Evolutionary conservation across 805 yeast genomes (phyloP), one percentile per base, ranked within the genome.

Genomic region (Spathaspora sp.): DNA sequence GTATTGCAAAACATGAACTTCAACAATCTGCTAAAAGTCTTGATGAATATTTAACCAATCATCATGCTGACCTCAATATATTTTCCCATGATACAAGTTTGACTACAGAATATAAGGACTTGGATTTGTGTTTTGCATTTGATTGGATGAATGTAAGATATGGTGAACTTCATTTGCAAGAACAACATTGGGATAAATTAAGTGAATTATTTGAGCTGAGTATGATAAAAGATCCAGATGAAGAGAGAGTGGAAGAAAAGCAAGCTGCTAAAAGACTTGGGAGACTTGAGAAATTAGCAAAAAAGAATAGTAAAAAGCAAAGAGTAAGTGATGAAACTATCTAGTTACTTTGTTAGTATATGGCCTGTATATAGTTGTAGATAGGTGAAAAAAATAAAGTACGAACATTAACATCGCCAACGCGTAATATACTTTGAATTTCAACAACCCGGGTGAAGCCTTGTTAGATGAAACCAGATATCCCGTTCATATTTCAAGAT

Each of bases 71-170:
- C 5, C 60, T 66, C 10, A 73, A 71, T 52, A 63, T 72, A 4
- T 63, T 64, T 50, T 35, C 48, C 3, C n/a, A 20, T 10, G 46
- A 52, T 23, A 49, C 51, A 18, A 48, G 47, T 1, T 20, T 28
- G 3, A 45, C 12, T 10, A 50, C 51, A 23, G 55, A 51, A 18
- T 69, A 64, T 46, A 64, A 63, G 19, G 70, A 72, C 31, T 48
- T 73, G 50, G 66, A 70, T 17, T 63, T 72, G 12, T 65, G 75
- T 45, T 73, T 66, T 57, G 78, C 77, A 1, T 72, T 66, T 53
- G 79, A 75, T 57, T 57, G 65, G 52, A 70, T 73, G 72, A 66
- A 61, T 32, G 57, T 72, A 5, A 57, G 69, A 26, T 62, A 63
- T 53, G 60, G 52, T 7, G 35, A 47, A 11, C 39, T 50, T 26